phyloP scores from a whole-genome alignment of 2,329 filamentous ascomycete species.

The Chaetomium globosum region DNA sequence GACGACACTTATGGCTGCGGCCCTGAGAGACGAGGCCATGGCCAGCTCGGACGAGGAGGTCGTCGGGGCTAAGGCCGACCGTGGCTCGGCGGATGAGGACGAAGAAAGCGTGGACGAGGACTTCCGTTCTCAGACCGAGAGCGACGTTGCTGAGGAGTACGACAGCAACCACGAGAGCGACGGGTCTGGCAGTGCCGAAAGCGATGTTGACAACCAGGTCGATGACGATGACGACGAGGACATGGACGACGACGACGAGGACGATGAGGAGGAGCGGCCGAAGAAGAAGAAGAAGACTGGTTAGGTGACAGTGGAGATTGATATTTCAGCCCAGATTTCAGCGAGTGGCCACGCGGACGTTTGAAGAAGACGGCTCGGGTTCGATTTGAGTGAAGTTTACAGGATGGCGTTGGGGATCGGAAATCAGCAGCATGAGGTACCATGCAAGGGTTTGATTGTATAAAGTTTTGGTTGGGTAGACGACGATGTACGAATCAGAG shows the following conservation, averaged over 20 bases:
- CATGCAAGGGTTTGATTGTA: constrained; percentile 3
- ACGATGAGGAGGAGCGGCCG: constrained; percentile 46
- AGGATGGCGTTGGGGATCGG: constrained; percentile 19
- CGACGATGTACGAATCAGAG: background rate
- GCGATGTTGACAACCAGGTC: constrained; percentile 57
- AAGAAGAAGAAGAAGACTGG: constrained; percentile 51
- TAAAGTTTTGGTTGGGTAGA: constrained; percentile 13
- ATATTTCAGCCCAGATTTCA: background rate
- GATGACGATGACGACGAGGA: constrained; percentile 54
- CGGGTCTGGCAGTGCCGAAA: constrained; percentile 68
- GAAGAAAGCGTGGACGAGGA: constrained; percentile 95
- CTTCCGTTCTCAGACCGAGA: constrained; percentile 89
- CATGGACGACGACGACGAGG: constrained; percentile 46
- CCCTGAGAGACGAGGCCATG: constrained; percentile 80
- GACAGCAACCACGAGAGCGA: constrained; percentile 89
- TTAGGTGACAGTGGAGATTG: constrained; percentile 22
- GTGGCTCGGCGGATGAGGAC: constrained; percentile 93
- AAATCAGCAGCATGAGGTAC: constrained; percentile 11
- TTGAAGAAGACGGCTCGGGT: background rate
- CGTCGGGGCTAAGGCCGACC: constrained; percentile 69
- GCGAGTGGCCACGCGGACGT: background rate
- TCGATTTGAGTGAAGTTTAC: background rate
- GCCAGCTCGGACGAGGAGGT: constrained; percentile 83
- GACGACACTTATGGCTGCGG: constrained; percentile 75
- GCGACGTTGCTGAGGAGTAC: constrained; percentile 93